Percentiles rank a stretch among this genome's conserved stretches.
Conservation (phyloP, 768 basidiomycete genomes). For the Galerina sulciceps region DNA sequence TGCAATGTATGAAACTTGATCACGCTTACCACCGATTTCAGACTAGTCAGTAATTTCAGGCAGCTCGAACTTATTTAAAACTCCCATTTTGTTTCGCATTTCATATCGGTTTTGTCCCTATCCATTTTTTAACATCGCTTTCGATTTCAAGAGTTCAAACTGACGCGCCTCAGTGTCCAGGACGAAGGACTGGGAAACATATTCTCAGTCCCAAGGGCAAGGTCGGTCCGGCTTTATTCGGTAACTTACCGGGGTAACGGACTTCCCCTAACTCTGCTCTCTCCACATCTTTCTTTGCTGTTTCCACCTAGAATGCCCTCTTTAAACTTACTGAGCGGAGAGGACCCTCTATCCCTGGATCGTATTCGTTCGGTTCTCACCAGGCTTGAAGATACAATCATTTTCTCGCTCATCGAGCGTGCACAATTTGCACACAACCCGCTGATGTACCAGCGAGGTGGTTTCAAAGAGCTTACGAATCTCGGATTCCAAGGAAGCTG, state of each 20-base stretch:
- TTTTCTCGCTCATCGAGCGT: conserved; percentile 95
- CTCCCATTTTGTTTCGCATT: too few relatives aligned
- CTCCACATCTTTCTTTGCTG: not conserved
- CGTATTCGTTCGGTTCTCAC: conserved; percentile 85
- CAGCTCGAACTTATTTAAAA: too few relatives aligned
- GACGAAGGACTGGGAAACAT: not conserved
- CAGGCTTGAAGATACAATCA: conserved; percentile 97
- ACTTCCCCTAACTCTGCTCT: not conserved
- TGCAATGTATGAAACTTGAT: too few relatives aligned
- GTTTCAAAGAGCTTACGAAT: conserved; percentile 76
- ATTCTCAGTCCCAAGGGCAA: not conserved
- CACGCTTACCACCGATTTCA: too few relatives aligned
- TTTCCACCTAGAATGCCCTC: conserved; percentile 48
- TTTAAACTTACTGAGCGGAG: conserved; percentile 72
- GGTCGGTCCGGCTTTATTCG: conserved; percentile 27
- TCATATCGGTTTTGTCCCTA: too few relatives aligned
- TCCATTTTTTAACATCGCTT: too few relatives aligned
- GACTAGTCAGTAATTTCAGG: too few relatives aligned
- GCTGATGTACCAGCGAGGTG: conserved; percentile 81
- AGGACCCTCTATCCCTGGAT: conserved; percentile 88
- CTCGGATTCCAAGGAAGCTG: conserved; percentile 84
- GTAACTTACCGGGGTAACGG: conserved; percentile 10
- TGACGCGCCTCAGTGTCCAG: not conserved
- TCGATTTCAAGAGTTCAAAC: too few relatives aligned
- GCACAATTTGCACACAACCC: conserved; percentile 97